Evolutionary conservation across 2,329 filamentous ascomycete species (phyloP).

Genomic region (Camillea tinctor): DNA sequence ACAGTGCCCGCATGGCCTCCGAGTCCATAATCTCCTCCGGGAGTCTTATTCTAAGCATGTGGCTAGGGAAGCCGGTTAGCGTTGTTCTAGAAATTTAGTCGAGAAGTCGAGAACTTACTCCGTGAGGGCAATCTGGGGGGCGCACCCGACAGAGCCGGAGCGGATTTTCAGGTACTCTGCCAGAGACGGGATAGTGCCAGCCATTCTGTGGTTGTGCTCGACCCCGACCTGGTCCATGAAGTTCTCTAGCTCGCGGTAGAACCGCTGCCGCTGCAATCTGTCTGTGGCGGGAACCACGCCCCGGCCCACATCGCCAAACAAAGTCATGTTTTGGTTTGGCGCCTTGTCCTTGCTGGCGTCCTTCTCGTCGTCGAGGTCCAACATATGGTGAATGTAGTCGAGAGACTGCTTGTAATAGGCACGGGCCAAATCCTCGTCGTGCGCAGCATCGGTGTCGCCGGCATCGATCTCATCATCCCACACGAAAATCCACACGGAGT

Average conservation of each 20-base stretch:
- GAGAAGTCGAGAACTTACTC: slow-evolving; percentile 21
- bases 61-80: slow-evolving; percentile 16
- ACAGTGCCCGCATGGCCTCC: slow-evolving; percentile 25
- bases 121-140: slow-evolving; percentile 28
- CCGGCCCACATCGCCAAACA: slow-evolving; percentile 27
- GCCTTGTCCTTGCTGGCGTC: slow-evolving; percentile 6
- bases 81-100: neutral
- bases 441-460: slow-evolving; percentile 32
- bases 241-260: slow-evolving; percentile 28
- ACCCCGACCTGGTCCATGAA: slow-evolving; percentile 30
- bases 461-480: slow-evolving; percentile 37
- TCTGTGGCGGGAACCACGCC: slow-evolving; percentile 22
- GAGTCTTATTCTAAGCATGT: slow-evolving; percentile 27
- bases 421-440: slow-evolving; percentile 27
- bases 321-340: slow-evolving; percentile 25
- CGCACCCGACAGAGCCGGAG: slow-evolving; percentile 29
- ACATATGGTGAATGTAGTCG: slow-evolving; percentile 27
- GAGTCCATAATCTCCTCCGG: slow-evolving; percentile 27
- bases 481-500: slow-evolving; percentile 35
- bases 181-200: slow-evolving; percentile 24
- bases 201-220: slow-evolving; percentile 28
- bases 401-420: slow-evolving; percentile 32
- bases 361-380: slow-evolving; percentile 22
- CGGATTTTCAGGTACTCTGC: slow-evolving; percentile 29
- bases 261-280: slow-evolving; percentile 24